A percentile compares a stretch with the other conserved stretches of the same genome.
These are phyloP conservation scores for Blastocystis sp. DNA, from an alignment of 352 stramenopile genomes.

Conservation along the genomic window DNA sequence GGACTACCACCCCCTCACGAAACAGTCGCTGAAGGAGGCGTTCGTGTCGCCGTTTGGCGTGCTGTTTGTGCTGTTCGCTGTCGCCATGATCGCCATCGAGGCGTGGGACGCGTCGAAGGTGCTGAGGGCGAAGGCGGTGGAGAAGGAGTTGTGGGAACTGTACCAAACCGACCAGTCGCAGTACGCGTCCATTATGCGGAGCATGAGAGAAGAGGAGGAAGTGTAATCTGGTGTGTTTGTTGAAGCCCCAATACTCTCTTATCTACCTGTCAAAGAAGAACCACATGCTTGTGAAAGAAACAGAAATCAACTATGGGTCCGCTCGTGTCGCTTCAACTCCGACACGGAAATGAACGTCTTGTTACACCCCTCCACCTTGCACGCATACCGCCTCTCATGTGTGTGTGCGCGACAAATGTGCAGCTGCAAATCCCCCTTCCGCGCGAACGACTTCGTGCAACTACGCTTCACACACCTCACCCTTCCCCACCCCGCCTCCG, in stretches of 20 bases:
- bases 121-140: neutral
- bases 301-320: neutral
- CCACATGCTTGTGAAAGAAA: neutral
- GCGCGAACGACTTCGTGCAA: constrained; percentile 28
- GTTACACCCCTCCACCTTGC: neutral
- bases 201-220: constrained; percentile 21
- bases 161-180: constrained; percentile 23
- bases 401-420: constrained; percentile 26
- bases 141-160: constrained; percentile 43
- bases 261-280: constrained; percentile 2
- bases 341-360: constrained; percentile 24
- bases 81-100: neutral
- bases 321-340: constrained; percentile 28
- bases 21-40: neutral
- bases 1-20: neutral
- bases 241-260: neutral
- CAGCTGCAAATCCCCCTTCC: constrained; percentile 11
- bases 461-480: neutral
- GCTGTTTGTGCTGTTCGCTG: neutral
- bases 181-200: constrained; percentile 8
- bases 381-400: constrained; percentile 24
- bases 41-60: neutral
- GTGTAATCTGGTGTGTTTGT: neutral
- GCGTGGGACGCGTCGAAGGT: neutral
- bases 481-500: neutral